These are phyloP conservation scores for Macrophomina pseudophaseolina DNA, from an alignment of 2,329 filamentous ascomycete genomes.

Conservation along the genomic window DNA sequence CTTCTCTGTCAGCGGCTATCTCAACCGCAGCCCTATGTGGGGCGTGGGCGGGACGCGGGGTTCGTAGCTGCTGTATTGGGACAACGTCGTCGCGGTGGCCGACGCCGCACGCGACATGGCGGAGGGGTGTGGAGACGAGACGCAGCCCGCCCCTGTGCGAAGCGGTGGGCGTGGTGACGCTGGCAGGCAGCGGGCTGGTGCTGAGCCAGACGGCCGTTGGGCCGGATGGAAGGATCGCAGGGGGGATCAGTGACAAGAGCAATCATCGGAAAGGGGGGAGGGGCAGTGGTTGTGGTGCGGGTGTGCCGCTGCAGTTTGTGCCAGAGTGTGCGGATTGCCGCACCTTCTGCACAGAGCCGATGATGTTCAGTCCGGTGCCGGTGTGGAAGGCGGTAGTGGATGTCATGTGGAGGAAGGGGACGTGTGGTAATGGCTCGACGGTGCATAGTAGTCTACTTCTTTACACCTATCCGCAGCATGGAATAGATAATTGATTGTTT, in stretches of 20 bases:
- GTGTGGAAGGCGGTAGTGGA: conserved; percentile 55
- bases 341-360: conserved; percentile 62
- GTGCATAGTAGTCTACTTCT: not conserved
- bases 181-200: not conserved
- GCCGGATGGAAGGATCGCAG: not conserved
- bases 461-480: not conserved
- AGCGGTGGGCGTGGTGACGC: conserved; percentile 32
- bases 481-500: not conserved
- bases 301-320: conserved; percentile 62
- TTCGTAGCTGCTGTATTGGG: conserved; percentile 40
- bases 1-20: conserved; percentile 40
- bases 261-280: conserved; percentile 37
- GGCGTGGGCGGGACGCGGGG: conserved; percentile 53
- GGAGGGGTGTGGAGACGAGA: conserved; percentile 12
- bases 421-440: conserved; percentile 30
- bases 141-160: conserved; percentile 35
- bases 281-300: not conserved
- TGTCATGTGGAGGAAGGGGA: conserved; percentile 37
- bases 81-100: not conserved
- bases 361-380: conserved; percentile 57
- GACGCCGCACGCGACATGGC: not conserved
- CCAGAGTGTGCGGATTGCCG: conserved; percentile 67
- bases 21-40: conserved; percentile 46
- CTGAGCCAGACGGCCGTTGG: not conserved
- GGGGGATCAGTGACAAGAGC: conserved; percentile 41